Evolutionary conservation across 352 stramenopile genomes (phyloP), one percentile per base, ranked within the genome.

Genomic region (Thalassiosira hispida): DNA sequence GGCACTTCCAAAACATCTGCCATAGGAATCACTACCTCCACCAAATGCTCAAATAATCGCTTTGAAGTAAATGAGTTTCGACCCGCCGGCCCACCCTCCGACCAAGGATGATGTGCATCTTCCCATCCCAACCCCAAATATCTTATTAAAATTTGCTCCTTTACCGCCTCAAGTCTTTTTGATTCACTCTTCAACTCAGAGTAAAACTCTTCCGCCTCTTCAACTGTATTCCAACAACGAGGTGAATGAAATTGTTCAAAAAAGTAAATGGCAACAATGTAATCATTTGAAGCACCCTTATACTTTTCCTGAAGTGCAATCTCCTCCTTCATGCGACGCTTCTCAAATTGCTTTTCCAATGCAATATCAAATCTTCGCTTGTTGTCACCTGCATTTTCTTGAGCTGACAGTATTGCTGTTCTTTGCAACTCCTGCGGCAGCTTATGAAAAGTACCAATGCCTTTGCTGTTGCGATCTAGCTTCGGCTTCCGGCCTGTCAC

Each of bases 61-160:
- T 47, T 7, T 57, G 49, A 42, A 47, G 40, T 64, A 49, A 56
- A 65, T 29, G 27, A 25, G 18, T 44, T 16, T 42, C 38, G 18
- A 27, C 59, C 27, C n/a, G n/a, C n/a, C n/a, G n/a, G 31, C 31
- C 31, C 8, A 8, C 25, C 23, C 29, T 59, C 18, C 22, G 67
- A 67, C 67, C 67, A 76, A 7, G 49, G 16, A 55, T 68, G 67
- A 29, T 55, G 56, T 22, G 47, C 68, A 0, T 77, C 46, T 2
- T 56, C 51, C 63, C 63, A 76, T 49, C 63, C 53, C 35, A 73
- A 67, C 29, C 61, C 61, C 11, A 56, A 27, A 29, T 65, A 64
- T 8, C 71, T 12, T 29, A 79, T 81, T 11, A 61, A 33, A 27
- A 81, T 76, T 33, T 81, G 73, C 56, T 81, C 73, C 29, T 81